A percentile compares a stretch with the other conserved stretches of the same genome.
These are phyloP conservation scores for Paraphaeosphaeria minitans DNA, from an alignment of 2,329 filamentous ascomycete species.

Conservation along the genomic window DNA sequence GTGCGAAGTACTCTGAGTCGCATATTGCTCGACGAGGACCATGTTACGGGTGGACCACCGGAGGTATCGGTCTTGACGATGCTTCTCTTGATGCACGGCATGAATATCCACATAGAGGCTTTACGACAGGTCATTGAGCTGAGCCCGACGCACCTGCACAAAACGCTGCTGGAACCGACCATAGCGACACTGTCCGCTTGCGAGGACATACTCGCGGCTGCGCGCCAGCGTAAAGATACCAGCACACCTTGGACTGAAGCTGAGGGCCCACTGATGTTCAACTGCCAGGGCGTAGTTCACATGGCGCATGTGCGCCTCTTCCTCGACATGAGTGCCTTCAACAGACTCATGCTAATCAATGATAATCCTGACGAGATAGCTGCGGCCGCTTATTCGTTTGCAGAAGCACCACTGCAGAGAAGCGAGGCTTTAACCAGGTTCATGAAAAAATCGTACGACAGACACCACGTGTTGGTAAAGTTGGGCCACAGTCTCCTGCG, in stretches of 20 bases:
- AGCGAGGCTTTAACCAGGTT: constrained; percentile 32
- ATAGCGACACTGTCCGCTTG: constrained; percentile 36
- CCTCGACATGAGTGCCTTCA: constrained; percentile 31
- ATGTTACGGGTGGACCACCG: constrained; percentile 14
- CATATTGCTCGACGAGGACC: constrained; percentile 30
- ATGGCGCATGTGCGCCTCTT: constrained; percentile 41
- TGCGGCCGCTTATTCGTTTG: constrained; percentile 28
- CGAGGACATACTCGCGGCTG: constrained; percentile 18
- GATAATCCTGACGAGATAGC: constrained; percentile 31
- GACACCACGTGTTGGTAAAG: constrained; percentile 33
- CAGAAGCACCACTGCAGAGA: constrained; percentile 28
- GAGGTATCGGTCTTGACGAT: constrained; percentile 35
- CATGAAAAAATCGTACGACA: constrained; percentile 34
- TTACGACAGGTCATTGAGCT: constrained; percentile 39
- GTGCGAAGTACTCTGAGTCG: constrained; percentile 31
- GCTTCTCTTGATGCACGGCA: constrained; percentile 43
- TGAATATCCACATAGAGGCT: constrained; percentile 45
- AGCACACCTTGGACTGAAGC: constrained; percentile 24
- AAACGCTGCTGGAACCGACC: constrained; percentile 26
- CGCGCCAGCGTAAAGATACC: constrained; percentile 12
- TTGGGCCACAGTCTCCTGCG: constrained; percentile 33
- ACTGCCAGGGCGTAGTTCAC: constrained; percentile 40
- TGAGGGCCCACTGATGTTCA: constrained; percentile 41
- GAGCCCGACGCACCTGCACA: neutral
- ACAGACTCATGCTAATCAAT: constrained; percentile 37